These are phyloP conservation scores for Fusarium sp. DNA, from an alignment of 2,329 filamentous ascomycete species.

Conservation along the genomic window DNA sequence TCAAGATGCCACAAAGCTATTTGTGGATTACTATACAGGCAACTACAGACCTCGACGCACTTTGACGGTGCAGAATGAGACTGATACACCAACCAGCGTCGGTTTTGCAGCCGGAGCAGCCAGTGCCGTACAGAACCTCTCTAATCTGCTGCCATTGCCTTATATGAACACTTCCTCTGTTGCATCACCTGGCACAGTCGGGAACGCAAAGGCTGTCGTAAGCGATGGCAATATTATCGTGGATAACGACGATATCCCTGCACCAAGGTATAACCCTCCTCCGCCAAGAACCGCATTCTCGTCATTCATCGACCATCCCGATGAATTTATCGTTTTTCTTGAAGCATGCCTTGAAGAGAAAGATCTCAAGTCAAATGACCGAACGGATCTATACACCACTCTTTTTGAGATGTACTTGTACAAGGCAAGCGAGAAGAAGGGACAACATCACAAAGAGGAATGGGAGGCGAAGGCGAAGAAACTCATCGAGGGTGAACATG, in stretches of 20 bases:
- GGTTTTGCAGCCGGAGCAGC: conserved; percentile 71
- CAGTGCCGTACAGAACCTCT: conserved; percentile 86
- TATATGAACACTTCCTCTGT: conserved; percentile 79
- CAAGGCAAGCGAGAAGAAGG: conserved; percentile 82
- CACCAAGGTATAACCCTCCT: conserved; percentile 79
- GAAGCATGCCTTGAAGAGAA: conserved; percentile 86
- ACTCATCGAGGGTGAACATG: conserved; percentile 83
- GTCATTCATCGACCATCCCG: conserved; percentile 92
- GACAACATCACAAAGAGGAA: conserved; percentile 73
- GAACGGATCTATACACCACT: conserved; percentile 90
- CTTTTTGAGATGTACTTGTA: conserved; percentile 98
- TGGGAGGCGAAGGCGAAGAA: conserved; percentile 95
- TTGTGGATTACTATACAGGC: conserved; percentile 95
- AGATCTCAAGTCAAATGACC: conserved; percentile 78
- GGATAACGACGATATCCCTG: conserved; percentile 60
- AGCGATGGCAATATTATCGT: conserved; percentile 67
- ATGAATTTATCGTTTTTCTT: conserved; percentile 92
- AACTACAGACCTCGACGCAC: conserved; percentile 81
- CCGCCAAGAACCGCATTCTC: conserved; percentile 92
- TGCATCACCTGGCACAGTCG: conserved; percentile 65
- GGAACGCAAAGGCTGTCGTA: conserved; percentile 63
- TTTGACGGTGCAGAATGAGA: conserved; percentile 54
- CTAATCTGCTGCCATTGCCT: conserved; percentile 84
- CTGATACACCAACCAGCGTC: conserved; percentile 55
- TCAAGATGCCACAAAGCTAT: conserved; percentile 83